These are phyloP conservation scores for Cytospora mali DNA, from an alignment of 2,329 filamentous ascomycete species.

Conservation along the genomic window DNA sequence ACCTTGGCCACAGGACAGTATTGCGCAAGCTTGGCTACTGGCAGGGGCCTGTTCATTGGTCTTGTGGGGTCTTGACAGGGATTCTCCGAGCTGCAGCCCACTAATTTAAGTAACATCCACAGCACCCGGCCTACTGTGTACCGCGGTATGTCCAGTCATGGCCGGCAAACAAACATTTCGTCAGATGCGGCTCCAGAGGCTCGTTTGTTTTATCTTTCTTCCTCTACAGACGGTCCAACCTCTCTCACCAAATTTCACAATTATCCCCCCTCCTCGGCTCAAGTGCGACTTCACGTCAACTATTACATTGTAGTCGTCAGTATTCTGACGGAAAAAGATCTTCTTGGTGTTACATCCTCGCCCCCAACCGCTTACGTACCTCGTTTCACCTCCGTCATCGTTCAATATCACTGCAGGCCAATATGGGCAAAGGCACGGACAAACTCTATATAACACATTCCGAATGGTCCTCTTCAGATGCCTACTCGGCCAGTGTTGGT, in stretches of 20 bases:
- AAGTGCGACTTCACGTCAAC: not conserved
- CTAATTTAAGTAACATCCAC: constrained; percentile 16
- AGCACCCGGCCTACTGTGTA: constrained; percentile 4
- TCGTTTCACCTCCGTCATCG: not conserved
- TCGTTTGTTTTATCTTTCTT: not conserved
- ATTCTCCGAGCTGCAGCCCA: constrained; percentile 21
- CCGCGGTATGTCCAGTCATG: not conserved
- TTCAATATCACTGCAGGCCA: constrained; percentile 19
- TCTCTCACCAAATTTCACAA: not conserved
- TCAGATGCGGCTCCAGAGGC: constrained; percentile 2
- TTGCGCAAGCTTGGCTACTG: constrained; percentile 25
- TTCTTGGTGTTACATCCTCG: not conserved
- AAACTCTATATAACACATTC: constrained; percentile 85
- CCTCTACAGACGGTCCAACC: not conserved
- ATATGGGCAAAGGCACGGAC: constrained; percentile 57
- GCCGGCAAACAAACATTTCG: constrained; percentile 21
- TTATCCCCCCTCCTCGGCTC: not conserved
- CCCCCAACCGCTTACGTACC: not conserved
- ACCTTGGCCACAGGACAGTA: constrained; percentile 8
- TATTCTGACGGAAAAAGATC: not conserved
- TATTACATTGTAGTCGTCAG: not conserved
- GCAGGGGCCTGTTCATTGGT: constrained; percentile 12
- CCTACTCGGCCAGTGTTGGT: constrained; percentile 80
- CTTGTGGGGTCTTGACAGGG: constrained; percentile 21
- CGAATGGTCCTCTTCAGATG: constrained; percentile 92